Evolutionary conservation across 2,329 filamentous ascomycete species (phyloP).

Genomic region (Botrytis fabae): DNA sequence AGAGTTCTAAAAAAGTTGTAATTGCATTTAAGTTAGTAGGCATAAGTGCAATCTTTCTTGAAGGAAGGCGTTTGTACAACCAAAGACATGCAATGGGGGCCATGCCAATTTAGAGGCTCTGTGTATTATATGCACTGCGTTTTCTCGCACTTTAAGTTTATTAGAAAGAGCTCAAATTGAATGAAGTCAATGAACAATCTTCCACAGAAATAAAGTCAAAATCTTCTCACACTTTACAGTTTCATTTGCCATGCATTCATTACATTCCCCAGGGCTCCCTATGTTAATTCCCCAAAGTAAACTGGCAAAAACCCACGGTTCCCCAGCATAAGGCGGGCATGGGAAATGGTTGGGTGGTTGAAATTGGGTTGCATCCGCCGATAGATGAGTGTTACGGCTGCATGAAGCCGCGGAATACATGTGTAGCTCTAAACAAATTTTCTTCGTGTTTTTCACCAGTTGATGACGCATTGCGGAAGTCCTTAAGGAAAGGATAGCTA

Average conservation of each 20-base stretch:
- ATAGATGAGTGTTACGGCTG: slow-evolving; percentile 22
- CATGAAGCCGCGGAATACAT: slow-evolving; percentile 21
- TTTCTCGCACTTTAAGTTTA: slow-evolving; percentile 30
- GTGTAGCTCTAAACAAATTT: slow-evolving; percentile 20
- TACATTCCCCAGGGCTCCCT: neutral
- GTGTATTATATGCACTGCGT: slow-evolving; percentile 36
- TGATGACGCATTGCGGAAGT: slow-evolving; percentile 16
- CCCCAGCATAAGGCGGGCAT: slow-evolving; percentile 3
- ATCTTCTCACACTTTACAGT: neutral
- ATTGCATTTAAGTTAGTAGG: slow-evolving; percentile 30
- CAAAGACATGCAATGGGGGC: slow-evolving; percentile 32
- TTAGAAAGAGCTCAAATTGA: slow-evolving; percentile 20
- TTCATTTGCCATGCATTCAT: slow-evolving; percentile 11
- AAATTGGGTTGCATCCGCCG: slow-evolving; percentile 24
- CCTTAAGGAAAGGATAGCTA: slow-evolving; percentile 4
- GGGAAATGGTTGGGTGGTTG: slow-evolving; percentile 13
- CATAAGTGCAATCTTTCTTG: slow-evolving; percentile 30
- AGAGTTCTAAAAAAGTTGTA: slow-evolving; percentile 37
- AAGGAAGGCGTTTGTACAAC: slow-evolving; percentile 37
- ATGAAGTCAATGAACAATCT: neutral
- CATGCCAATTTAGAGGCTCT: slow-evolving; percentile 32
- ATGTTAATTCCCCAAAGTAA: slow-evolving; percentile 6
- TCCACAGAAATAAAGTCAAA: neutral
- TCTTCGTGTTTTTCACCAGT: slow-evolving; percentile 23
- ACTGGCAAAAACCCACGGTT: neutral